These are phyloP conservation scores for Entelexis sorbosivorans DNA, from an alignment of 1,139 yeast species.

Conservation along the genomic window DNA sequence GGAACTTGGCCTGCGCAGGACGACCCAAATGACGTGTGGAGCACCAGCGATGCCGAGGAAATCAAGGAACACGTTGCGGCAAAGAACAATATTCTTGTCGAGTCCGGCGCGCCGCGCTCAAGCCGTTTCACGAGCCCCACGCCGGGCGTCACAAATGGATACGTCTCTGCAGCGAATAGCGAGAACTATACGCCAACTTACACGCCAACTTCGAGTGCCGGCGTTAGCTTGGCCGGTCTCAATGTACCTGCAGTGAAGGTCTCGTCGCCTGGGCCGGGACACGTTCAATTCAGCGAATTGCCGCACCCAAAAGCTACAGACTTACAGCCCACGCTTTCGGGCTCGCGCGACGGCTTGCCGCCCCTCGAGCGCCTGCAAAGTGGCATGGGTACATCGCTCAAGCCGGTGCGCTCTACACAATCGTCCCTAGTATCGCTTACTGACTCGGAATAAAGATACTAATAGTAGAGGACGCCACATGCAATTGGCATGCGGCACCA, in stretches of 20 bases:
- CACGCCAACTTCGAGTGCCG: background rate
- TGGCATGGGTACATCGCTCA: constrained; percentile 15
- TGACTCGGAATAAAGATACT: constrained; percentile 19
- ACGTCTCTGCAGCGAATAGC: background rate
- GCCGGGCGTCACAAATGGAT: background rate
- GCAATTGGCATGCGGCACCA: background rate
- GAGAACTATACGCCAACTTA: background rate
- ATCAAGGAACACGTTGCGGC: background rate
- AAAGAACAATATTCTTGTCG: background rate
- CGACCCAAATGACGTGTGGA: constrained; percentile 22
- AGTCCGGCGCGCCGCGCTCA: background rate
- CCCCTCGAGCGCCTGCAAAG: constrained; percentile 22
- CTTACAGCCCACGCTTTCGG: constrained; percentile 4
- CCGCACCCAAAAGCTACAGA: constrained; percentile 20
- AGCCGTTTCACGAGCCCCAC: constrained; percentile 1
- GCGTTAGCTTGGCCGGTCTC: background rate
- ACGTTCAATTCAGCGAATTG: constrained; percentile 22
- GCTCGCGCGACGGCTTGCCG: constrained; percentile 8
- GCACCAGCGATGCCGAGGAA: constrained; percentile 16
- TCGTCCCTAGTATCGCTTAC: constrained; percentile 23
- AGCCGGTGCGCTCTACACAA: constrained; percentile 22
- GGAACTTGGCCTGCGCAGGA: constrained; percentile 33
- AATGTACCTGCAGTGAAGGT: background rate
- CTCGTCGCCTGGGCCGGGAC: background rate
- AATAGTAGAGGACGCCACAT: background rate